Conservation (phyloP, 106 monocot species). For the Allium sativum region DNA sequence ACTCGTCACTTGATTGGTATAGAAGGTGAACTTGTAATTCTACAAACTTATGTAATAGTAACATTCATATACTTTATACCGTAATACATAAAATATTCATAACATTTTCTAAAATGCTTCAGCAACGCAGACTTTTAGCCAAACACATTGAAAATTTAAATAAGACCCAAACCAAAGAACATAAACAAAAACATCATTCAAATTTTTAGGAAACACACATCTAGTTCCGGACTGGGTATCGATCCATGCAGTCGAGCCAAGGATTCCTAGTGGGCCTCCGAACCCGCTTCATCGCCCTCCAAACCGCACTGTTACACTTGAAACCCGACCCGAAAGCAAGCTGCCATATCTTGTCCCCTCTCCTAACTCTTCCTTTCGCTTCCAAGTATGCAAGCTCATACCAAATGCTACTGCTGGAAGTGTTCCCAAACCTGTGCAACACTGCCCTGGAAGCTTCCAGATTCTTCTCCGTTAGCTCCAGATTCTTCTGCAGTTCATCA, state of each 20-base stretch:
- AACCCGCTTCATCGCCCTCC: slow-evolving; percentile 51
- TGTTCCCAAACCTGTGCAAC: slow-evolving; percentile 82
- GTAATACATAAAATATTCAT: no score
- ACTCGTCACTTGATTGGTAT: no score
- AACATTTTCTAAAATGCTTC: no score
- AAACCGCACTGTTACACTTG: slow-evolving; percentile 92
- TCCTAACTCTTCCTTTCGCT: slow-evolving; percentile 55
- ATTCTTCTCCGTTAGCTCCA: slow-evolving; percentile 52
- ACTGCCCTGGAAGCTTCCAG: slow-evolving; percentile 66
- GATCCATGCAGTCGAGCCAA: slow-evolving; percentile 42
- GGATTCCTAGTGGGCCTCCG: slow-evolving; percentile 24
- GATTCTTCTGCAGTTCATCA: slow-evolving; percentile 50
- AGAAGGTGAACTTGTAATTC: no score
- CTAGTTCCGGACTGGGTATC: slow-evolving; percentile 23
- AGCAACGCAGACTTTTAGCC: neutral
- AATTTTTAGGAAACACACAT: neutral
- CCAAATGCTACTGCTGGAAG: slow-evolving; percentile 87
- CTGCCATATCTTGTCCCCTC: slow-evolving; percentile 82
- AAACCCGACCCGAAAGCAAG: slow-evolving; percentile 85
- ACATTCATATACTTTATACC: no score
- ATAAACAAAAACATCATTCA: neutral
- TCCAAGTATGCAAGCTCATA: slow-evolving; percentile 89
- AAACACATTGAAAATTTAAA: neutral
- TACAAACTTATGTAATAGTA: no score
- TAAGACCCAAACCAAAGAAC: neutral